These are phyloP conservation scores for Colletotrichum sp. DNA, from an alignment of 2,329 filamentous ascomycete genomes.

Conservation along the genomic window DNA sequence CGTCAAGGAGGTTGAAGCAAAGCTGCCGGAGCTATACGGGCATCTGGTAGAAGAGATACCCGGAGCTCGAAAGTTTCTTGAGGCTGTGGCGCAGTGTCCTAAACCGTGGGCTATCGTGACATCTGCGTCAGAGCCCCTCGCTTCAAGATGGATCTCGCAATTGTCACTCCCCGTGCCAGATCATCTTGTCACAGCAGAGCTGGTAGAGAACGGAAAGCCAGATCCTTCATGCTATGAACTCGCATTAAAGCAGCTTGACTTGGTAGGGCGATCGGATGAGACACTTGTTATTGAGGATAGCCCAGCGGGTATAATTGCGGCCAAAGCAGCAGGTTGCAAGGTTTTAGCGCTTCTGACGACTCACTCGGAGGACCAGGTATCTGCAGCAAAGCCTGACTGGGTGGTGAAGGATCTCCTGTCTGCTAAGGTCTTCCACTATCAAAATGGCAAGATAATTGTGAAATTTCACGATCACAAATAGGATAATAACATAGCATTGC, in stretches of 20 bases:
- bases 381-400: not conserved
- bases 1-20: not conserved
- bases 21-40: not conserved
- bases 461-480: not conserved
- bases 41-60: not conserved
- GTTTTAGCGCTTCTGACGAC: not conserved
- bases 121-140: not conserved
- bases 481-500: not conserved
- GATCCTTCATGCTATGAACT: not conserved
- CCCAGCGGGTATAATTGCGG: not conserved
- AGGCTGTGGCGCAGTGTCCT: not conserved
- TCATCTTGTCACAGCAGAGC: not conserved
- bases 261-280: not conserved
- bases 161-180: not conserved
- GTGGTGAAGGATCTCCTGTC: not conserved
- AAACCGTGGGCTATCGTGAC: not conserved
- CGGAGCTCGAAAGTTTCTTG: not conserved
- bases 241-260: fast-evolving
- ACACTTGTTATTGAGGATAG: not conserved
- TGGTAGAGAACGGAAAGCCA: not conserved
- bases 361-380: not conserved
- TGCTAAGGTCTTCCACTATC: not conserved
- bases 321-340: not conserved
- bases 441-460: not conserved
- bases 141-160: not conserved